A percentile compares a stretch with the other conserved stretches of the same genome.
Conservation (phyloP, 2,329 filamentous ascomycete genomes). For the Penicillium glabrum region DNA sequence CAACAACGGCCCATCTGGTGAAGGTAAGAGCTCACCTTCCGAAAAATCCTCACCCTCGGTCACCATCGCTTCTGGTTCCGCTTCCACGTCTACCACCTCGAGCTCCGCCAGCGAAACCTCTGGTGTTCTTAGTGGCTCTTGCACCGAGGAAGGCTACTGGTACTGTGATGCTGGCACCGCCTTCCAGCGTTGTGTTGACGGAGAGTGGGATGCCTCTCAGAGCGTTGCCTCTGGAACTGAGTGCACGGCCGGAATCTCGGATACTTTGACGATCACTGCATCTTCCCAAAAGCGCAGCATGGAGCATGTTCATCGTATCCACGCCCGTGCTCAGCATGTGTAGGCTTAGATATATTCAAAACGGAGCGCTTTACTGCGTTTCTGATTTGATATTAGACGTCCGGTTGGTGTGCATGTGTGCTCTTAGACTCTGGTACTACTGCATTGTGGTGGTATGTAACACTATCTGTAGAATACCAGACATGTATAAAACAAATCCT, state of each 20-base stretch:
- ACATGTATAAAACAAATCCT: not conserved
- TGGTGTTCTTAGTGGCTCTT: constrained; percentile 11
- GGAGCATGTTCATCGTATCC: not conserved
- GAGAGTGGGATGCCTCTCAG: constrained; percentile 18
- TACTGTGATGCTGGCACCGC: constrained; percentile 24
- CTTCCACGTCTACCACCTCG: not conserved
- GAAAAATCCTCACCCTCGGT: not conserved
- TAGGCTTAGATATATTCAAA: not conserved
- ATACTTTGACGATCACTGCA: constrained; percentile 4
- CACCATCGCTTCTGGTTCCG: not conserved
- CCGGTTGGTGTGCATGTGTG: not conserved
- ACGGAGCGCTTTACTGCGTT: not conserved
- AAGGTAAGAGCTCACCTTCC: not conserved
- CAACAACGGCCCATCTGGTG: not conserved
- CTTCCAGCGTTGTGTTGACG: constrained; percentile 18
- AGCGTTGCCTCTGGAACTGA: constrained; percentile 11
- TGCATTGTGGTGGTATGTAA: no score
- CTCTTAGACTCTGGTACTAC: not conserved
- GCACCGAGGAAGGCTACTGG: constrained; percentile 17
- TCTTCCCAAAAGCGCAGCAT: not conserved
- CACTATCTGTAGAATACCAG: not conserved
- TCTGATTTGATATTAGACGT: not conserved
- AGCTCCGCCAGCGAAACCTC: not conserved
- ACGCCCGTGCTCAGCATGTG: not conserved
- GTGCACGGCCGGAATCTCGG: constrained; percentile 17